Conservation (phyloP, 345 rosid species). For the Hibiscus syriacus region DNA sequence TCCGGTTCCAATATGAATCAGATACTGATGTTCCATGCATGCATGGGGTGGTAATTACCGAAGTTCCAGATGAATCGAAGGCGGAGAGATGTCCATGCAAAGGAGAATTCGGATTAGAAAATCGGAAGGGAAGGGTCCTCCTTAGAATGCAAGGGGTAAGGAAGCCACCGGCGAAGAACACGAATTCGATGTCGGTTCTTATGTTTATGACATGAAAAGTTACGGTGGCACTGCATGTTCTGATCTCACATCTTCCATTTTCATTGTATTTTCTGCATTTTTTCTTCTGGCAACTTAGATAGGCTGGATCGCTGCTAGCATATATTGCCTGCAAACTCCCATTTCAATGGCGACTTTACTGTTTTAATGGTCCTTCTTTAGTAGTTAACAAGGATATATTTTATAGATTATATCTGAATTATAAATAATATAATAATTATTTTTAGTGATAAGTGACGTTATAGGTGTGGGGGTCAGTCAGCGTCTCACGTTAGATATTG, state of each 20-base stretch:
- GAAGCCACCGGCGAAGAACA: constrained; percentile 49
- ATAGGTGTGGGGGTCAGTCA: not conserved
- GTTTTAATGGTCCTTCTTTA: too few species aligned
- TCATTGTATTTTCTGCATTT: constrained; percentile 20
- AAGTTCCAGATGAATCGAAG: constrained; percentile 49
- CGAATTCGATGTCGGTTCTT: constrained; percentile 52
- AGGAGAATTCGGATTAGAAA: constrained; percentile 47
- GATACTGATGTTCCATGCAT: too few species aligned
- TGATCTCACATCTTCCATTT: constrained; percentile 20
- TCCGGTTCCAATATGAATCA: too few species aligned
- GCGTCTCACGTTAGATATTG: too few species aligned
- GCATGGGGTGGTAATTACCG: constrained; percentile 20
- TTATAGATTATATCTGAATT: too few species aligned
- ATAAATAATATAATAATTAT: too few species aligned
- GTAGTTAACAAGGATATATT: too few species aligned
- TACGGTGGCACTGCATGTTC: constrained; percentile 36
- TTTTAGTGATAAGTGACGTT: not conserved
- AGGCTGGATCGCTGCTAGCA: constrained; percentile 41
- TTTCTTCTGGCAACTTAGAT: constrained; percentile 37
- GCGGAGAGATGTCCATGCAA: constrained; percentile 46
- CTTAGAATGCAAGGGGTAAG: constrained; percentile 36
- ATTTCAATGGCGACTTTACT: too few species aligned
- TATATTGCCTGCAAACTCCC: constrained; percentile 41
- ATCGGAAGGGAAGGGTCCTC: constrained; percentile 25
- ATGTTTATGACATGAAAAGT: constrained; percentile 51